phyloP scores from a whole-genome alignment of 2,329 filamentous ascomycete genomes.

The Trematosphaeria pertusa region DNA sequence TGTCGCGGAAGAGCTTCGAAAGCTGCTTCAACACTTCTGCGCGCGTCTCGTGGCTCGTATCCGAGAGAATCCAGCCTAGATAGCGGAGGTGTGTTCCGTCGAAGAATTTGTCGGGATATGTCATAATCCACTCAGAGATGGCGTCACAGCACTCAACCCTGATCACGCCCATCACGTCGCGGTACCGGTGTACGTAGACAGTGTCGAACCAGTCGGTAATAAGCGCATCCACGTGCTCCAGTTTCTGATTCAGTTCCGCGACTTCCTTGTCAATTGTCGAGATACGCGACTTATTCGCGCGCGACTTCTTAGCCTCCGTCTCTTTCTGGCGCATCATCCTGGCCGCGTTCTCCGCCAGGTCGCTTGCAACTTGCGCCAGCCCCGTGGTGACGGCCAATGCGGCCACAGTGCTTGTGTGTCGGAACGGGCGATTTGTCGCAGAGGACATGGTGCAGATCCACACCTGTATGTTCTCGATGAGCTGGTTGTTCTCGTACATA shows the following conservation, averaged over 20 bases:
- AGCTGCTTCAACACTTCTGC: constrained; percentile 89
- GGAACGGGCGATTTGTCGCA: constrained; percentile 83
- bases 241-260: constrained; percentile 71
- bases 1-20: constrained; percentile 77
- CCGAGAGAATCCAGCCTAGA: constrained; percentile 93
- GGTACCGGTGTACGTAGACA: constrained; percentile 93
- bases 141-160: constrained; percentile 87
- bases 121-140: constrained; percentile 86
- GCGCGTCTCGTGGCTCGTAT: constrained; percentile 75
- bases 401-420: constrained; percentile 90
- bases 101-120: constrained; percentile 85
- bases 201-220: constrained; percentile 90
- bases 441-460: constrained; percentile 95
- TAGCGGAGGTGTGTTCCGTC: constrained; percentile 91
- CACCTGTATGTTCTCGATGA: constrained; percentile 87
- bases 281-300: constrained; percentile 79
- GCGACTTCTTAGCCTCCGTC: constrained; percentile 74
- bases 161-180: constrained; percentile 90
- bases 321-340: constrained; percentile 81
- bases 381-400: constrained; percentile 80
- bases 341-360: constrained; percentile 74
- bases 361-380: constrained; percentile 75
- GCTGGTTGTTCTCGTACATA: constrained; percentile 75
- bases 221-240: constrained; percentile 72
- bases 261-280: constrained; percentile 75